Evolutionary conservation across 352 stramenopile genomes (phyloP), one percentile per base, ranked within the genome.

Genomic region (Pythium aquatile): DNA sequence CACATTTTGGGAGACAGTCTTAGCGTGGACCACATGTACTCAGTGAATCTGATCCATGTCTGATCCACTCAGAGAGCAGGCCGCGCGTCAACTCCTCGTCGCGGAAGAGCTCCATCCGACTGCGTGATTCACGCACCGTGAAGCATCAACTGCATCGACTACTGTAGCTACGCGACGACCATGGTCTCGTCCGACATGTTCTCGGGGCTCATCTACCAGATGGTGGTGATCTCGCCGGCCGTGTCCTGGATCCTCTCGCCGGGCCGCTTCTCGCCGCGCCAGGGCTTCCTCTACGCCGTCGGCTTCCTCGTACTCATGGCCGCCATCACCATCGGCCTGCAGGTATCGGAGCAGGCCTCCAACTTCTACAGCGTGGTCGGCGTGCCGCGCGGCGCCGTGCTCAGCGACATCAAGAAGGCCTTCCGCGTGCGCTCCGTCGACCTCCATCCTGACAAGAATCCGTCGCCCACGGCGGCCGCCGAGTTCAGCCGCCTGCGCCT

Each of bases 401-500:
- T 91, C 44, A 63, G 94, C 5, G 97, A 99, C 66, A 98, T 99
- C 71, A 99, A 99, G 75, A 88, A 91, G 32, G 91, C 96, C n/a
- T 99, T 99, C 84, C 97, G 97, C 70, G 78, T 85, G 62, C 84
- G 97, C 29, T 97, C 88, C 8, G 77, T 99, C 16, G 90, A 98
- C 75, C 83, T 99, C 26, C 97, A 99, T 64, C 97, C 97, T 2
- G 97, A 99, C 78, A 99, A 99, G 78, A 99, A 99, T 74, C 87
- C 88, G 53, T 97, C 90, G 30, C 87, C 91, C 14, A 87, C 83
- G 29, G 97, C 97, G 5, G 84, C 83, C 0, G 89, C 96, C 44
- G 83, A 98, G 56, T 99, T 99, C 70, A 96, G 97, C 59, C 76
- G 81, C 39, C 77, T 99, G 47, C 97, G 98, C 63, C 77, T 97